phyloP scores from a whole-genome alignment of 805 yeast genomes.

The Saturnispora kantuleensis region DNA sequence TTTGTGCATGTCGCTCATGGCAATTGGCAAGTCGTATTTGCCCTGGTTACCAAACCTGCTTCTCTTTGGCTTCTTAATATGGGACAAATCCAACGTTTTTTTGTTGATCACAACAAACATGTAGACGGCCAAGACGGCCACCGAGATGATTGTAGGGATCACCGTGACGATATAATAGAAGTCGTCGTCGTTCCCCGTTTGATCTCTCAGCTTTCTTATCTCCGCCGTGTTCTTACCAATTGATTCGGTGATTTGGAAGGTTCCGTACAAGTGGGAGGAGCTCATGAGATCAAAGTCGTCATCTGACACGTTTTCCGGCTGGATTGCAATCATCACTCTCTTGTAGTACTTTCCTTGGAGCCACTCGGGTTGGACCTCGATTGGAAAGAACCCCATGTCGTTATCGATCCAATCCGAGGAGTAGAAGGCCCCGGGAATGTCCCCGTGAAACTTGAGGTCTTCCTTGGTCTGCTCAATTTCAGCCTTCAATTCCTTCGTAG shows the following conservation, averaged over 20 bases:
- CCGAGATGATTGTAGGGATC: constrained; percentile 55
- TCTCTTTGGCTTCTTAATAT: constrained; percentile 30
- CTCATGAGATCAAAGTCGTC: constrained; percentile 51
- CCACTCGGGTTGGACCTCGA: constrained; percentile 58
- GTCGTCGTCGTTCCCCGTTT: constrained; percentile 34
- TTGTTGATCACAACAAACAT: constrained; percentile 48
- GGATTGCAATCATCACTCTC: constrained; percentile 57
- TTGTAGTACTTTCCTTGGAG: constrained; percentile 42
- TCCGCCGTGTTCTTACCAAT: constrained; percentile 37
- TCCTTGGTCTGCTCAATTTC: constrained; percentile 15
- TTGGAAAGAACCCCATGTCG: constrained; percentile 52
- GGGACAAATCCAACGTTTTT: constrained; percentile 44
- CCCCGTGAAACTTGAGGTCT: constrained; percentile 18
- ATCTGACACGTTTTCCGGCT: constrained; percentile 57
- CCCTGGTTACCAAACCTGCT: constrained; percentile 27
- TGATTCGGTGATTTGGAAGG: constrained; percentile 41
- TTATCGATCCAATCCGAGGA: constrained; percentile 62
- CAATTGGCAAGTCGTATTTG: constrained; percentile 20
- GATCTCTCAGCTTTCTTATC: constrained; percentile 25
- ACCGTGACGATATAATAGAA: constrained; percentile 51
- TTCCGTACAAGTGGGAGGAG: constrained; percentile 34
- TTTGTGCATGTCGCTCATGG: constrained; percentile 21
- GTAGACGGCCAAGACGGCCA: constrained; percentile 56
- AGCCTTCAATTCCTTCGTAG: constrained; percentile 9
- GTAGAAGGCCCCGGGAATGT: constrained; percentile 38